Evolutionary conservation across 257 asterid genomes (phyloP), one percentile per base, ranked within the genome.

Genomic region (Nicotiana attenuata): DNA sequence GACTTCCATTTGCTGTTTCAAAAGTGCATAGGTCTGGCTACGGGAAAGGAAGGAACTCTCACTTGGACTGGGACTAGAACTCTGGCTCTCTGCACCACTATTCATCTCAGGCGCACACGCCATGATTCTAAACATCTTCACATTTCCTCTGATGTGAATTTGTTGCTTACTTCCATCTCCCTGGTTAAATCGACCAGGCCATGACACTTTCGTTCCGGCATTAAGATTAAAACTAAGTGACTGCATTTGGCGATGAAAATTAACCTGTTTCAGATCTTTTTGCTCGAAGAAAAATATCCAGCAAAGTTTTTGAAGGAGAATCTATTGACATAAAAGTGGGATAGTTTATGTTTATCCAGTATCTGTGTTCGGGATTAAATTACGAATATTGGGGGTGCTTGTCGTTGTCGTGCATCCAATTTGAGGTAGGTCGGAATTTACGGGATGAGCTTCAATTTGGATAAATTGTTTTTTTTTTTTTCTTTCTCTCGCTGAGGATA

Each of bases 1-100:
- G 31, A 92, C 92, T 84, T 90, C 94, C 91, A 95, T 73, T 82
- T 93, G 95, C 85, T 93, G 97, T 90, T 93, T 95, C 91, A 95
- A 68, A 78, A 91, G 75, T 56, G 95, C 93, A 81, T 92, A 93
- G 3, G 94, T 92, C 80, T 95, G 93, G 60, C 89, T 85, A 66
- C 92, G 88, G 29, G 97, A 89, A 13, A 91, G 86, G 38, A 35
- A 81, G 75, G 97, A 87, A 71, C 87, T 84, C 81, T 56, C 88
- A 45, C 83, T 91, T 38, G 82, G 65, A 82, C 85, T 88, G 13
- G 87, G 59, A 56, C 84, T 85, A 69, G 90, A 77, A 82, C 89
- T 56, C 64, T 59, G 61, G 45, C 52, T 69, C 84, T 83, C 90
- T 82, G 84, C 85, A 8, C 75, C 65, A 59, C 85, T 82, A 86